Conservation (phyloP, 83 land plant species). For the Picea engelmannii region DNA sequence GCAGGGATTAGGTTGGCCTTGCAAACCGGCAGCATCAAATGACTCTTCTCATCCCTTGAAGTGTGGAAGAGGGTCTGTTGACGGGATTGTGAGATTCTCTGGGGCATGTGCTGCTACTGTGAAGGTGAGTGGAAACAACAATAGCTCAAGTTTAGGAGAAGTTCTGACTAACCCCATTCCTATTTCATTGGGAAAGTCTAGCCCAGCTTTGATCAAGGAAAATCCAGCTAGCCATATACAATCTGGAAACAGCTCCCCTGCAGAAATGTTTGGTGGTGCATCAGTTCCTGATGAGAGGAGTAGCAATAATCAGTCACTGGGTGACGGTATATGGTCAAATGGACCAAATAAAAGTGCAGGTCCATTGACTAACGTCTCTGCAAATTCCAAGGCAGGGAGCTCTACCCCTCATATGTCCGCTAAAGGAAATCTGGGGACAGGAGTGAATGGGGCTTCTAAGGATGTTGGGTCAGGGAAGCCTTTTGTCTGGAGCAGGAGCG, state of each 20-base stretch:
- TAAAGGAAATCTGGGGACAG: not conserved
- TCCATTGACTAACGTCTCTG: not conserved
- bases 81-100: not conserved
- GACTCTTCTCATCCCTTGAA: not conserved
- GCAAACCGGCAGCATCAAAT: not conserved
- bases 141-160: too few relatives aligned
- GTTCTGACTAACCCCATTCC: too few relatives aligned
- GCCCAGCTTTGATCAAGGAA: not conserved
- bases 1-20: not conserved
- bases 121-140: not conserved
- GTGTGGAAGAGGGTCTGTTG: not conserved
- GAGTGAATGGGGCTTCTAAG: not conserved
- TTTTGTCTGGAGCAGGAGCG: not conserved
- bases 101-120: not conserved
- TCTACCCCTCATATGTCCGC: not conserved
- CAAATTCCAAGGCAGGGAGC: not conserved
- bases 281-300: slow-evolving; percentile 3
- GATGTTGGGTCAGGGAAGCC: not conserved
- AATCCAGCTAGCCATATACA: not conserved
- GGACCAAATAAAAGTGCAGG: not conserved
- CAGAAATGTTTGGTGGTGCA: not conserved
- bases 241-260: not conserved
- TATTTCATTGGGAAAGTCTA: too few relatives aligned
- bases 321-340: slow-evolving; percentile 1
- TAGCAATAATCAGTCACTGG: not conserved